Evolutionary conservation across 1,284 basidiomycete species (phyloP), one percentile per base, ranked within the genome.

Genomic region (Coriolopsis trogii): DNA sequence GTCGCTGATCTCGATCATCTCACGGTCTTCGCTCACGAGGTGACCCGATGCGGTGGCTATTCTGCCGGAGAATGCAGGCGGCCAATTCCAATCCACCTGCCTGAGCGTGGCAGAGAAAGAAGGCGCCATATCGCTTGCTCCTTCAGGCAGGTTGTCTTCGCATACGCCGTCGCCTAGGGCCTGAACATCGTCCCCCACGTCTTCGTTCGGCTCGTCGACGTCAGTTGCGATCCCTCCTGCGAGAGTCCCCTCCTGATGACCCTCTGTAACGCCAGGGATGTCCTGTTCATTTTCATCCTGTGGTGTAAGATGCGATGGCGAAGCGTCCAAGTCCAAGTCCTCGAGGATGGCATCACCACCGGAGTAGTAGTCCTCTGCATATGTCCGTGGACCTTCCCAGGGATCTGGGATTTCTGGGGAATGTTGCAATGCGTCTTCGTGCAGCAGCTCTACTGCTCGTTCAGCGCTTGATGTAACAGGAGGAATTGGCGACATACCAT

Each of bases 301-400:
- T 3, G 65, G 64, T 5, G 57, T 56, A 16, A 41, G 64, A 31
- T 30, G 63, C 9, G 55, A 65, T 43, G 37, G 67, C 39, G 44
- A 63, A 54, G 44, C 45, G 16, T 43, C 51, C 4, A n/a, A n/a
- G n/a, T 45, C 53, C 13, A 49, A 33, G 2, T 48, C 40, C 24
- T 54, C 42, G 12, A 47, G 55, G 4, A 52, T 53, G 1, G 64
- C 38, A 46, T 74, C 71, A 0, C 73, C 72, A 10, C 73, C 72
- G 3, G 72, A 61, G 50, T 74, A 73, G 53, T 73, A 82, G 61
- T 82, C 80, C 64, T 84, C 77, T 0, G 81, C 80, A 58, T 74
- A 82, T 3, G 67, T 74, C 30, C 67, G 69, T 2, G 80, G 76
- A 12, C 76, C 77, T 23, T 62, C 66, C 81, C 81, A 83, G 15